Conservation (phyloP, 1,284 basidiomycete genomes). For the Cystobasidiaceae sp. region DNA sequence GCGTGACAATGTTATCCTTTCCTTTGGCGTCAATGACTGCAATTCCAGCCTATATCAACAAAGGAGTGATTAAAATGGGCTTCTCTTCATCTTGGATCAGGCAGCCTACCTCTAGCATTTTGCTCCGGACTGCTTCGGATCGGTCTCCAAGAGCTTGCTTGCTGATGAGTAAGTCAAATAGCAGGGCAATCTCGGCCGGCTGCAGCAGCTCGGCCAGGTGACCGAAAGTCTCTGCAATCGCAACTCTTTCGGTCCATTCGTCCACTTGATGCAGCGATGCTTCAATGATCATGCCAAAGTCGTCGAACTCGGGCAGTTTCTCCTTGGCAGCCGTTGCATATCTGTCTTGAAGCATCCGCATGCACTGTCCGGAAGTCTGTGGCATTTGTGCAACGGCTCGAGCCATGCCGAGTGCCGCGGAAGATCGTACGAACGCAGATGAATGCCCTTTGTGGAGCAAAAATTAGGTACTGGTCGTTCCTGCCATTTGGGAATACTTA, state of each 20-base stretch:
- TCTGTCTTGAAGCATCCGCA: constrained; percentile 58
- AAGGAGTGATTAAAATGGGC: background rate
- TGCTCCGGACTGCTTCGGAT: constrained; percentile 69
- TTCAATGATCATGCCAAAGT: constrained; percentile 80
- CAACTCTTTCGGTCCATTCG: constrained; percentile 80
- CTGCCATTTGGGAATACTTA: constrained; percentile 45
- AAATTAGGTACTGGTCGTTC: background rate
- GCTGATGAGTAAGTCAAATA: constrained; percentile 82
- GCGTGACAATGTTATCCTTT: constrained; percentile 61
- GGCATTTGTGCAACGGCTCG: constrained; percentile 73
- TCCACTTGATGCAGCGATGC: constrained; percentile 84
- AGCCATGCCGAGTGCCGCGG: constrained; percentile 68
- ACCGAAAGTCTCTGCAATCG: constrained; percentile 67
- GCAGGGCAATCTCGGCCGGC: constrained; percentile 62
- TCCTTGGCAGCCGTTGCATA: constrained; percentile 86
- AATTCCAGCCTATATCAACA: constrained; percentile 58
- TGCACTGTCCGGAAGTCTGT: constrained; percentile 50
- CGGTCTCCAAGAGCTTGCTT: constrained; percentile 86
- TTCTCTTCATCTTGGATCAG: background rate
- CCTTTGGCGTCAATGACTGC: constrained; percentile 81
- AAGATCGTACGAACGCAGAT: constrained; percentile 71
- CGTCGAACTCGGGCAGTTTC: constrained; percentile 66
- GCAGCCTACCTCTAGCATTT: constrained; percentile 61
- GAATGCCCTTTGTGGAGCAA: constrained; percentile 59
- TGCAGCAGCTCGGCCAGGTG: constrained; percentile 65